Percentiles rank a stretch among this genome's conserved stretches.
phyloP scores from a whole-genome alignment of 306 rosid genomes.

The Sesbania bispinosa region DNA sequence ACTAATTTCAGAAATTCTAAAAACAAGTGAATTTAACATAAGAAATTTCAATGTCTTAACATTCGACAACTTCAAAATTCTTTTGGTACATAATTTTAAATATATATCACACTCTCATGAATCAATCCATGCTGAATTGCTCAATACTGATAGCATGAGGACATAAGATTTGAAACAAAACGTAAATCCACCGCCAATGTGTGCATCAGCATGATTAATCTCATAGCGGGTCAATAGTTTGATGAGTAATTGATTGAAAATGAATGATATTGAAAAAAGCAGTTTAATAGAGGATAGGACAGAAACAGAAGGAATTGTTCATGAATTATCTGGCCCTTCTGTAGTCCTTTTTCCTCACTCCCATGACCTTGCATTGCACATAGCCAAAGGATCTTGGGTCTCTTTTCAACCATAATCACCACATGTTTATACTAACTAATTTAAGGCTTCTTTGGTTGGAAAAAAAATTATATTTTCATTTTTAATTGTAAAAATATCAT shows the following conservation, averaged over 20 bases:
- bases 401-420: neutral
- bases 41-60: neutral
- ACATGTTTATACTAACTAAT: constrained; percentile 4
- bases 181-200: neutral
- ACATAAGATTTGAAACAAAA: neutral
- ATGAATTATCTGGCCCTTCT: neutral
- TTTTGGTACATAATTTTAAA: neutral
- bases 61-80: neutral
- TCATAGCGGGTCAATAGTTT: constrained; percentile 22
- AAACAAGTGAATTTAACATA: neutral
- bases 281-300: neutral
- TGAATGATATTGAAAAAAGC: constrained; percentile 16
- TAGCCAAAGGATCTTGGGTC: neutral
- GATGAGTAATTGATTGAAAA: constrained; percentile 24
- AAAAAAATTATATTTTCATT: too few relatives aligned
- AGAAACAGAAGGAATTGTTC: neutral
- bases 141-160: neutral
- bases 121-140: neutral
- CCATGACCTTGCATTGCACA: neutral
- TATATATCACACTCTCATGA: neutral
- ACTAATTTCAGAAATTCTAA: neutral
- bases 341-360: constrained; percentile 6
- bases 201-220: constrained; percentile 11
- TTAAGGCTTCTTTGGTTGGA: too few relatives aligned
- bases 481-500: too few relatives aligned